Base-by-base conservation (phyloP, 2,329 filamentous ascomycete species). In the Daldinia sp. region DNA sequence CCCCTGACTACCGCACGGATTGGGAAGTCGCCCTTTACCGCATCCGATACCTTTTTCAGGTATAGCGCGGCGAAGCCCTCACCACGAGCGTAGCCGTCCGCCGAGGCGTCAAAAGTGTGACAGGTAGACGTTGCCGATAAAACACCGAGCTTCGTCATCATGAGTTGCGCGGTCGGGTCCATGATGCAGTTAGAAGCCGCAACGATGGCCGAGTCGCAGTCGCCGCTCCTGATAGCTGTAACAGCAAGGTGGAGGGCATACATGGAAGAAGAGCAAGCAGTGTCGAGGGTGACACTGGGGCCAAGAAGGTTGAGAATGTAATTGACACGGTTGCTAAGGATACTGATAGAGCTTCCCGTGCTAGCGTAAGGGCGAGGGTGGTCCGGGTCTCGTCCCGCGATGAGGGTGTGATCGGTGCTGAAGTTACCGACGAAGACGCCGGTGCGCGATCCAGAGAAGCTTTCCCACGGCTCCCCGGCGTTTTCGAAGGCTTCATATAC, bases 251-350 rank as follows among this genome's bases (percentile, higher is more conserved):
- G 71, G 9, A 79, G 59, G 1, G 76, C 73, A 23, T 77, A 75
- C 27, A 78, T 63, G 1, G 74, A 74, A 0, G 76, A 76, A 0
- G 78, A 79, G 58, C 77, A 80, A 2, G 76, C 77, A 3, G 77
- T 79, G 43, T 80, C 73, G 10, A 77, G 57, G 9, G 72, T 71
- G 6, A 78, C 67, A 73, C 11, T 81, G 0, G 78, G 71, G 2
- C 77, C 65, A 2, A 76, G 68, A 11, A 72, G 15, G 57, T 72
- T 37, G 73, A 79, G 48, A 61, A 77, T 3, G 66, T 73, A 30
- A 69, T 68, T 56, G 70, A 78, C 32, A 45, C 71, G 27, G 69
- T 72, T 45, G 49, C 45, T 15, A 43, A 74, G 15, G 3, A 71
- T 69, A 10, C 35, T 61, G 0, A 35, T 49, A 1, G 55, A 55